A percentile compares a stretch with the other conserved stretches of the same genome.
phyloP scores from a whole-genome alignment of 805 yeast species.

The Candida nitratophila region DNA sequence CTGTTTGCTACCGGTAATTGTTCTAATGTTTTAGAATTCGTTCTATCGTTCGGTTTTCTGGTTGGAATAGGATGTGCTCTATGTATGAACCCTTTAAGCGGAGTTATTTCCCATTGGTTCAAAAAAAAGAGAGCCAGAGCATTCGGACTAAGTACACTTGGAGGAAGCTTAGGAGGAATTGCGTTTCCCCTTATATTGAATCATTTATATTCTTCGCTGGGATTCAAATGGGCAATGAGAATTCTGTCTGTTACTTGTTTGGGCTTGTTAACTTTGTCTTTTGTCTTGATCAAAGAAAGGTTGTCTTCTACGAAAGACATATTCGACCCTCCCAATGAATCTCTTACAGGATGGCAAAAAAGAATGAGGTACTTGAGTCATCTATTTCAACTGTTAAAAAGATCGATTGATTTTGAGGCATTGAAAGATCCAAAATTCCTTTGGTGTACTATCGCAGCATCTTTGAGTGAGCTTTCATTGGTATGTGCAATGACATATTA shows the following conservation, averaged over 20 bases:
- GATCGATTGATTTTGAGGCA: slow-evolving; percentile 22
- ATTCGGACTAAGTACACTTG: slow-evolving; percentile 29
- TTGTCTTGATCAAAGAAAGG: slow-evolving; percentile 31
- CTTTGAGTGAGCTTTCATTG: slow-evolving; percentile 33
- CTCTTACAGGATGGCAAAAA: neutral
- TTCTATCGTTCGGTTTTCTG: slow-evolving; percentile 32
- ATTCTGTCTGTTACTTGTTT: slow-evolving; percentile 32
- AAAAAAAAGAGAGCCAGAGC: slow-evolving; percentile 33
- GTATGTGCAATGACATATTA: slow-evolving; percentile 35
- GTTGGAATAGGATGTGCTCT: slow-evolving; percentile 37
- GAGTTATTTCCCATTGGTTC: slow-evolving; percentile 41
- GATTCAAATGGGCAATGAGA: slow-evolving; percentile 57
- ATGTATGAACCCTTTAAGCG: slow-evolving; percentile 37
- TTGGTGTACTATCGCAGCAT: slow-evolving; percentile 31
- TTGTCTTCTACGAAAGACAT: slow-evolving; percentile 4
- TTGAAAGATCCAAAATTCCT: slow-evolving; percentile 31
- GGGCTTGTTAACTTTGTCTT: slow-evolving; percentile 15
- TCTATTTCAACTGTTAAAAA: slow-evolving; percentile 10
- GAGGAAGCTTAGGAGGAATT: slow-evolving; percentile 64
- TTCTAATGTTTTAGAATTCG: slow-evolving; percentile 30
- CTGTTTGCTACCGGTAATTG: slow-evolving; percentile 45
- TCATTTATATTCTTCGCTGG: slow-evolving; percentile 36
- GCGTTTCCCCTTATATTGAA: slow-evolving; percentile 49
- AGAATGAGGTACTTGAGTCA: slow-evolving; percentile 2
- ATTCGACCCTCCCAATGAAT: neutral